Evolutionary conservation across 202 grass and related monocot species (phyloP).

Genomic region (Panicum hallii): DNA sequence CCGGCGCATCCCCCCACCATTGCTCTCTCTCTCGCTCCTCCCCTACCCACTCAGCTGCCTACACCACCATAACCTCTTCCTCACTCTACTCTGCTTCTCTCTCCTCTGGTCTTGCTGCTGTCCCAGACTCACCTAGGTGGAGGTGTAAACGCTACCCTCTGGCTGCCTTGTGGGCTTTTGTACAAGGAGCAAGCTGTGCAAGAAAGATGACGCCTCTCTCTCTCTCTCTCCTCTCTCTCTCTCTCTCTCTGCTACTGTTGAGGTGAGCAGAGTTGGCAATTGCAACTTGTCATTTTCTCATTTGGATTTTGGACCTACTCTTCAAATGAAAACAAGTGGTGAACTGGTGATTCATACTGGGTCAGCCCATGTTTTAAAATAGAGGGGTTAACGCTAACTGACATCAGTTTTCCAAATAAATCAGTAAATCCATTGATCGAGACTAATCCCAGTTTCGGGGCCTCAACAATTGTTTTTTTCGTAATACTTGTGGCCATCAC

Average conservation of each 20-base stretch:
- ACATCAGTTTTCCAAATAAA: neutral
- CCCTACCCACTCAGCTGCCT: constrained; percentile 13
- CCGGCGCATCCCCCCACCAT: constrained; percentile 51
- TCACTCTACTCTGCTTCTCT: neutral
- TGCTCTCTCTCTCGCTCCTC: constrained; percentile 31
- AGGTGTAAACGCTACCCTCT: constrained; percentile 48
- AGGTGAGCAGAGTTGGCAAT: constrained; percentile 36
- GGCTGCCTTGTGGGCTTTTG: constrained; percentile 55
- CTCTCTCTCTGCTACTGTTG: neutral
- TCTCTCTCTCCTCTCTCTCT: constrained; percentile 3
- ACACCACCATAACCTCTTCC: constrained; percentile 7
- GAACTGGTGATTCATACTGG: neutral
- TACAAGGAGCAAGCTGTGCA: constrained; percentile 34
- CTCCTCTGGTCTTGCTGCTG: constrained; percentile 6
- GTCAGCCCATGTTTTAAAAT: neutral
- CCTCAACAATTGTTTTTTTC: neutral
- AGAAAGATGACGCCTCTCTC: constrained; percentile 6
- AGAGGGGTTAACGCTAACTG: neutral
- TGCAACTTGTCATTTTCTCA: constrained; percentile 45
- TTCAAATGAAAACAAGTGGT: neutral
- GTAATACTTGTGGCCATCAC: no score
- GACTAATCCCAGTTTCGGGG: neutral
- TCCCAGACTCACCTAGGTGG: constrained; percentile 22
- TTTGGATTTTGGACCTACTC: constrained; percentile 24
- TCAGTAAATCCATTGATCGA: neutral